A percentile compares a stretch with the other conserved stretches of the same genome.
Evolutionary conservation across 257 asterid genomes (phyloP).

Genomic region (Capsicum pubescens): DNA sequence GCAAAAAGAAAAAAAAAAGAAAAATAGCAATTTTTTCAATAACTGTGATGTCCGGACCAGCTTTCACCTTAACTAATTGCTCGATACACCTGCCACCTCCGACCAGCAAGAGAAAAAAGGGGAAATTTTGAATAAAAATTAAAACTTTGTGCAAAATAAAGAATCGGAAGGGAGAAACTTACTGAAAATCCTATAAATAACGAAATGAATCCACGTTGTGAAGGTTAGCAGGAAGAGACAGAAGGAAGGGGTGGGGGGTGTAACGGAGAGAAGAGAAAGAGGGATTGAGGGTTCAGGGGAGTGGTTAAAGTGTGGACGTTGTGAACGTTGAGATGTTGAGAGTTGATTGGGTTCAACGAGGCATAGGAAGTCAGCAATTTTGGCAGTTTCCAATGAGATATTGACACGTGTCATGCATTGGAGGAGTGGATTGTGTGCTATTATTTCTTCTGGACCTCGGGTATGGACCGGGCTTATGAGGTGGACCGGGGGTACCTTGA

Average conservation of each 20-base stretch:
- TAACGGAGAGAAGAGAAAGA: conserved; percentile 24
- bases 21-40: too few species aligned
- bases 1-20: not conserved
- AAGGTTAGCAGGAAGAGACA: not conserved
- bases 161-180: conserved; percentile 8
- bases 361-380: not conserved
- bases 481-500: not conserved
- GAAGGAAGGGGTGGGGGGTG: not conserved
- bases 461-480: not conserved
- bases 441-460: conserved; percentile 12
- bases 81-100: too few species aligned
- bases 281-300: conserved; percentile 34
- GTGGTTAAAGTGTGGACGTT: not conserved
- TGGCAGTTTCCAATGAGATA: not conserved
- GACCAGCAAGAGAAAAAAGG: not conserved
- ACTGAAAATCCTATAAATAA: conserved; percentile 19
- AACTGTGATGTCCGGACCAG: too few species aligned
- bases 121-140: not conserved
- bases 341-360: not conserved
- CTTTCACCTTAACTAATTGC: too few species aligned
- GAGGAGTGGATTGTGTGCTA: not conserved
- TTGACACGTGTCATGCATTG: not conserved
- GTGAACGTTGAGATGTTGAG: conserved; percentile 1
- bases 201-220: conserved; percentile 22
- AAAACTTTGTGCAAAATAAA: not conserved